Conservation (phyloP, 148 eudicot genomes). For the Vaccinium vitisidaea region DNA sequence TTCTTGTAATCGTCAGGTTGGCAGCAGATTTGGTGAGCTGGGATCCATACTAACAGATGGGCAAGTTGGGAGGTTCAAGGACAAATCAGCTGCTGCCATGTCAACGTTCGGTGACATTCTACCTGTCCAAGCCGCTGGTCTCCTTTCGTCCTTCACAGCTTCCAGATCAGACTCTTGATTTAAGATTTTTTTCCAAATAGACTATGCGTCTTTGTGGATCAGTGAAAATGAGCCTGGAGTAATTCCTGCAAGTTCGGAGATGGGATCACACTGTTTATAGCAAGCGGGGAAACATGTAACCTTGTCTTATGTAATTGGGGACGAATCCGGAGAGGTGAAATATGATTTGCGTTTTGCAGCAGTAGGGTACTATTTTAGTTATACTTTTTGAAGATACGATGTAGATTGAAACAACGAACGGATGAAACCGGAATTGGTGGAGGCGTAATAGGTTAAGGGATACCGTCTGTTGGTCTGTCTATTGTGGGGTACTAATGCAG, state of each 20-base stretch:
- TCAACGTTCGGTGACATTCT: slow-evolving; percentile 78
- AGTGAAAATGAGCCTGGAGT: not conserved
- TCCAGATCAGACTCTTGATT: slow-evolving; percentile 71
- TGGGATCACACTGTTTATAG: not conserved
- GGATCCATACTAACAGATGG: slow-evolving; percentile 88
- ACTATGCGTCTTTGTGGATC: not conserved
- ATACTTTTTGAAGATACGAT: not conserved
- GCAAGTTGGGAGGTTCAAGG: slow-evolving; percentile 79
- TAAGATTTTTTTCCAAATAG: not conserved
- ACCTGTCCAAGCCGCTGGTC: slow-evolving; percentile 96
- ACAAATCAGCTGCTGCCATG: slow-evolving; percentile 58
- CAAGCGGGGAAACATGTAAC: not conserved
- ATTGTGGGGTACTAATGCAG: not conserved
- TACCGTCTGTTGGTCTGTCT: not conserved
- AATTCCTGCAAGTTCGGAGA: not conserved
- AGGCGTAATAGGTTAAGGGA: not conserved
- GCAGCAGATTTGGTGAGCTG: slow-evolving; percentile 92
- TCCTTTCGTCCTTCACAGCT: slow-evolving; percentile 83
- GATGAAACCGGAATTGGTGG: not conserved
- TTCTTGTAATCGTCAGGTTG: slow-evolving; percentile 57
- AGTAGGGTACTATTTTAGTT: not conserved
- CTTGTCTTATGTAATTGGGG: not conserved
- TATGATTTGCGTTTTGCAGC: not conserved
- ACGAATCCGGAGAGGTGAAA: not conserved
- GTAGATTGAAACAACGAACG: slow-evolving; percentile 1